These are phyloP conservation scores for Diplodia sapinea DNA, from an alignment of 2,329 filamentous ascomycete genomes.

Conservation along the genomic window DNA sequence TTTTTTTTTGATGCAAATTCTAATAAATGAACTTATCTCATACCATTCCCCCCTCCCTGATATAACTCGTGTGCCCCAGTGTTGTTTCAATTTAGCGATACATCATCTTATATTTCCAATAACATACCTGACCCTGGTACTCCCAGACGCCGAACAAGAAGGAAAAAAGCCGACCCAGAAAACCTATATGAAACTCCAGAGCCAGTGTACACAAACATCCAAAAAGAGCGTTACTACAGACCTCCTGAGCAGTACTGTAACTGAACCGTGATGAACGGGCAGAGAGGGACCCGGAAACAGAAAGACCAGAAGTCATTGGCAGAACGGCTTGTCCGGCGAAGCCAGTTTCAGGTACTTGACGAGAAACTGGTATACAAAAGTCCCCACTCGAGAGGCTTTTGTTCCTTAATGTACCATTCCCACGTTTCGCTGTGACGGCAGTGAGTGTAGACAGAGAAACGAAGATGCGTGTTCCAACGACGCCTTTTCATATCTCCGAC, in stretches of 20 bases:
- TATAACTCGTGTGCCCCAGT: background rate
- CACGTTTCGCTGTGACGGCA: background rate
- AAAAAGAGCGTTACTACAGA: background rate
- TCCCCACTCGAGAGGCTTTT: background rate
- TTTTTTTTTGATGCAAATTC: background rate
- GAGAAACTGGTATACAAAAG: background rate
- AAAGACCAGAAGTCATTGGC: too few species aligned
- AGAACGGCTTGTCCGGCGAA: background rate
- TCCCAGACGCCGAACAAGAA: background rate
- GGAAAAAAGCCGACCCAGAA: background rate
- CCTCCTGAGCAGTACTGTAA: background rate
- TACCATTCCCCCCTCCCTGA: background rate
- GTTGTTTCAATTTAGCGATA: background rate
- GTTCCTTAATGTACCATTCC: background rate
- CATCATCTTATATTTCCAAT: background rate
- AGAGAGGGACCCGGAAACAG: background rate
- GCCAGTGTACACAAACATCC: background rate
- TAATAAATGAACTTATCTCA: background rate
- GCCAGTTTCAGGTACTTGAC: background rate
- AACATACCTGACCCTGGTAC: background rate
- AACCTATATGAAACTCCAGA: background rate
- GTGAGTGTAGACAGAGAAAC: background rate
- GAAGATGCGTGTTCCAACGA: background rate
- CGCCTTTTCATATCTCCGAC: conserved; percentile 24
- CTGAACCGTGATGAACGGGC: background rate